Evolutionary conservation across 2,329 filamentous ascomycete species (phyloP), one percentile per base, ranked within the genome.

Genomic region (Microcyclospora tardicrescens): DNA sequence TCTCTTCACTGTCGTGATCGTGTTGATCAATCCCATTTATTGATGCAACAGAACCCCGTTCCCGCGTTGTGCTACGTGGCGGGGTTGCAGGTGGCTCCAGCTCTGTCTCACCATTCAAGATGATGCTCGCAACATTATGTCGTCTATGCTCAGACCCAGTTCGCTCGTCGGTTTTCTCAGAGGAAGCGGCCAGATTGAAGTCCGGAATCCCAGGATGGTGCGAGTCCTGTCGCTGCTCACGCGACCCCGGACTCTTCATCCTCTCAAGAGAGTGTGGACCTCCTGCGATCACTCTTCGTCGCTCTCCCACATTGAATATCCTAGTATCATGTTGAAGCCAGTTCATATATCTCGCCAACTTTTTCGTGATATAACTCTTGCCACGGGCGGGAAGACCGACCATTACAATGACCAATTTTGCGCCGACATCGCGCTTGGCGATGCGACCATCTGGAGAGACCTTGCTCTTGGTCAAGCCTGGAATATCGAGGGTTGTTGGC

Each of bases 301-400:
- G 75, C 61, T 94, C 89, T 43, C 91, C 91, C 29, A 98, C 91
- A 54, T 98, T 98, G 75, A 98, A 98, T 51, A 98, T 95, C 49
- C 73, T 75, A 10, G 87, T 91, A 55, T 94, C 84, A 62, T 98
- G 89, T 57, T 98, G 91, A 55, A 95, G 78, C 91, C 91, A 98
- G 36, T 93, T 89, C 36, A 98, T 67, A 58, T 96, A 98, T 44
- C 91, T 76, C 42, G 91, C 83, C 46, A 98, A 75, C 66, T 98
- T 98, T 69, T 96, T 96, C 44, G 91, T 96, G 54, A 98, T 93
- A 64, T 98, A 98, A 39, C 87, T 95, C 66, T 98, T 98, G 58
- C 91, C 91, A 54, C 91, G 73, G 9, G 91, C 91, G 2, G 91
- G 91, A 52, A 98, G 67, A 46, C 91, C 91, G 43, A 98, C 91